phyloP scores from a whole-genome alignment of 2,329 filamentous ascomycete genomes.

The Zasmidium cellare region DNA sequence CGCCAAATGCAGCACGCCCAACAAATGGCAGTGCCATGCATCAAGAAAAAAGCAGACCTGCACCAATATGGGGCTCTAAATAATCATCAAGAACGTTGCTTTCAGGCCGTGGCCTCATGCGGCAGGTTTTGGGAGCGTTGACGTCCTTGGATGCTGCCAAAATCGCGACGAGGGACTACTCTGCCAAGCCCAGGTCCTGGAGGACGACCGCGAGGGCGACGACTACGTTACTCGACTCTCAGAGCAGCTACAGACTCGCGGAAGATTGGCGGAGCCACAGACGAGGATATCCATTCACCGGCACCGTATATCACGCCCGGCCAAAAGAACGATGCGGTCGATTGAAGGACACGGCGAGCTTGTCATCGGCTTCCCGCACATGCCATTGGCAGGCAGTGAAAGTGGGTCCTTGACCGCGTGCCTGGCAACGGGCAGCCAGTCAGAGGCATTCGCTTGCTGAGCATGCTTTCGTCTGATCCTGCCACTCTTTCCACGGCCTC shows the following conservation, averaged over 20 bases:
- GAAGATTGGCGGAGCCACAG: slow-evolving; percentile 2
- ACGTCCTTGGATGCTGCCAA: not conserved
- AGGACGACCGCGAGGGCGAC: not conserved
- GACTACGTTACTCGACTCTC: not conserved
- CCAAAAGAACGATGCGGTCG: not conserved
- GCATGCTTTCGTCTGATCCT: not conserved
- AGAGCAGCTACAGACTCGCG: not conserved
- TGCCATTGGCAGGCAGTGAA: not conserved
- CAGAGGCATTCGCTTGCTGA: not conserved
- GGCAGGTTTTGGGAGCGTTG: not conserved
- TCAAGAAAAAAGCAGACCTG: not conserved
- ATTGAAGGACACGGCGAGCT: not conserved
- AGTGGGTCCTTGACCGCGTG: not conserved
- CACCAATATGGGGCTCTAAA: slow-evolving; percentile 7
- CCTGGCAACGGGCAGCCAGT: not conserved
- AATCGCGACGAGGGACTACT: not conserved
- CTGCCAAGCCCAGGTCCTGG: not conserved
- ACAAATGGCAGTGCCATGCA: not conserved
- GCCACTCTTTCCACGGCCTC: not conserved
- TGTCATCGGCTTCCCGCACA: not conserved
- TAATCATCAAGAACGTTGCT: not conserved
- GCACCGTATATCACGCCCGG: not conserved
- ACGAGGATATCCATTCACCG: not conserved
- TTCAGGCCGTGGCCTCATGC: not conserved
- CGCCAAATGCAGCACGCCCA: not conserved